phyloP scores from a whole-genome alignment of 768 basidiomycete species.

The Boletellus emodensis region DNA sequence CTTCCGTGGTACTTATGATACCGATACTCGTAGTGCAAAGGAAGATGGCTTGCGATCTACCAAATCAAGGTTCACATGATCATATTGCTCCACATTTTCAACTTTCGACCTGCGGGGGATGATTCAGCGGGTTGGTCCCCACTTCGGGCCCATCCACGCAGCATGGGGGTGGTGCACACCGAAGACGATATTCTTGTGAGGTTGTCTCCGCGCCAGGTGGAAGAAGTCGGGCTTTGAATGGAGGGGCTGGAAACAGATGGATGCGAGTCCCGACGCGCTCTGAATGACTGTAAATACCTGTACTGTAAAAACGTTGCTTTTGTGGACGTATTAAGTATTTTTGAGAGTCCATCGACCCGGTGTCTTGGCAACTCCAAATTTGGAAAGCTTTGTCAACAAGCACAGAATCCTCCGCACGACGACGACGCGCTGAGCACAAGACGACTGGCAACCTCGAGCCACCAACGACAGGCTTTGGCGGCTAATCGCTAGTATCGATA shows the following conservation, averaged over 20 bases:
- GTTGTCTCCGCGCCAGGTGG: constrained; percentile 3
- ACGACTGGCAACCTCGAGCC: not conserved
- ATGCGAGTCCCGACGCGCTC: not conserved
- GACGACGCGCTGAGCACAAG: not conserved
- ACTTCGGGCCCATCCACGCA: constrained; percentile 11
- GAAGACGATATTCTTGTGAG: constrained; percentile 14
- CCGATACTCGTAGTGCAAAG: constrained; percentile 15
- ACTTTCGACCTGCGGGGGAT: constrained; percentile 4
- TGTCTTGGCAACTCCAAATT: not conserved
- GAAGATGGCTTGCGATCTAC: constrained; percentile 23
- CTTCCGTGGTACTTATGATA: not conserved
- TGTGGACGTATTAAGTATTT: not conserved
- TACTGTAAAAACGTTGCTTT: no score
- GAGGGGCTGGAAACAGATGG: not conserved
- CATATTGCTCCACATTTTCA: constrained; percentile 15
- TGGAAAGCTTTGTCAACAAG: constrained; percentile 4
- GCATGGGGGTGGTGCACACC: constrained; percentile 15
- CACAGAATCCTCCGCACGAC: constrained; percentile 14
- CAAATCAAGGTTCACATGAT: constrained; percentile 17
- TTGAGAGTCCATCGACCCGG: no score
- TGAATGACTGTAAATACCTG: not conserved
- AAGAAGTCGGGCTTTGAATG: not conserved
- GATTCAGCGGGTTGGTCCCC: constrained; percentile 1
- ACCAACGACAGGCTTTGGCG: not conserved
- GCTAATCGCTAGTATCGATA: not conserved